Percentiles rank a stretch among this genome's conserved stretches.
Evolutionary conservation across 371 early-diverging fungal species (phyloP).

Genomic region (Zopfochytrium polystomum): DNA sequence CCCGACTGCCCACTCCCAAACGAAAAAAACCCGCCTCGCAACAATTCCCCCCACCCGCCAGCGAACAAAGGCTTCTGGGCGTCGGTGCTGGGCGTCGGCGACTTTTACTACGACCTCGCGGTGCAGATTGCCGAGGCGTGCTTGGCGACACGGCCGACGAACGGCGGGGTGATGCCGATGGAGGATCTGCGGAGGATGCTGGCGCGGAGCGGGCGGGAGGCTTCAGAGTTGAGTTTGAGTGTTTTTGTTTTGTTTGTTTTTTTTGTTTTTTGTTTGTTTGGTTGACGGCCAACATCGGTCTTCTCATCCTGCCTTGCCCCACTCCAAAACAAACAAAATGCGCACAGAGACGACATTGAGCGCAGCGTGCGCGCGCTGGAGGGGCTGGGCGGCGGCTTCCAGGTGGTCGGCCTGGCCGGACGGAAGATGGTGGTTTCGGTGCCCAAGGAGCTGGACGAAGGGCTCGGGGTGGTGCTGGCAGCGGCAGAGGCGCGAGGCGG

Average conservation of each 20-base stretch:
- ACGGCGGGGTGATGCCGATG: slow-evolving; percentile 89
- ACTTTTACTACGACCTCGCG: slow-evolving; percentile 94
- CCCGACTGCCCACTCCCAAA: neutral
- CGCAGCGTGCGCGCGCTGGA: slow-evolving; percentile 79
- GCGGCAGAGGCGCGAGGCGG: slow-evolving; percentile 73
- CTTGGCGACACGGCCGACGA: slow-evolving; percentile 72
- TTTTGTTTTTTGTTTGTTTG: no score
- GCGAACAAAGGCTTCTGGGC: slow-evolving; percentile 95
- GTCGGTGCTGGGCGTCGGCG: slow-evolving; percentile 90
- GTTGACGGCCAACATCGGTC: no score
- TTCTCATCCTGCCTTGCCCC: no score
- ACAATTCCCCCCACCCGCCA: no score
- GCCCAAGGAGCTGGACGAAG: slow-evolving; percentile 83
- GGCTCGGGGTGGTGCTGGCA: slow-evolving; percentile 65
- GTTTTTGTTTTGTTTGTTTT: no score
- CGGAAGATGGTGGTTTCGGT: slow-evolving; percentile 83
- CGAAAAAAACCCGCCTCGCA: no score
- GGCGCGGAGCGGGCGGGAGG: slow-evolving; percentile 62
- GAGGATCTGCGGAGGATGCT: slow-evolving; percentile 69
- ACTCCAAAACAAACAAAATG: slow-evolving; percentile 12
- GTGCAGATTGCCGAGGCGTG: slow-evolving; percentile 86
- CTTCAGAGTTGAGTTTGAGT: no score
- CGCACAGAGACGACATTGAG: slow-evolving; percentile 64
- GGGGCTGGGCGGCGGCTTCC: slow-evolving; percentile 84
- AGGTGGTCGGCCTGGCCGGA: slow-evolving; percentile 70